phyloP scores from a whole-genome alignment of 1,139 yeast species.

The Saccharomyces hybrid region DNA sequence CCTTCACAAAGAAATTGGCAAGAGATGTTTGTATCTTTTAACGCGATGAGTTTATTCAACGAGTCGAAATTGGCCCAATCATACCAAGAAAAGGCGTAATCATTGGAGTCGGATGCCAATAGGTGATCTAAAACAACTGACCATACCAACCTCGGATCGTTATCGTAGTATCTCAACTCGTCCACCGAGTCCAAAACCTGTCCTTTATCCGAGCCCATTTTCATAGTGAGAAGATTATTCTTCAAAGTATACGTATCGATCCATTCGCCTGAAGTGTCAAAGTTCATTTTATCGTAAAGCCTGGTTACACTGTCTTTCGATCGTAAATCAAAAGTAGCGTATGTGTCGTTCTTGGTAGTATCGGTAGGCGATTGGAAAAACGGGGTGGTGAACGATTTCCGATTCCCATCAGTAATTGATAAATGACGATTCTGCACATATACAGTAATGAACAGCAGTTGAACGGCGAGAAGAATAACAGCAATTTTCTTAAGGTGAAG shows the following conservation, averaged over 20 bases:
- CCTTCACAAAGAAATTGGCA: background rate
- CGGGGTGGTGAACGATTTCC: background rate
- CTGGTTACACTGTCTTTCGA: background rate
- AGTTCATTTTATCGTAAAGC: constrained; percentile 19
- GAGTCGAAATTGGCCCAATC: constrained; percentile 24
- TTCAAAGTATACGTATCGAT: constrained; percentile 16
- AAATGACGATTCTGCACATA: background rate
- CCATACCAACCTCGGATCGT: constrained; percentile 25
- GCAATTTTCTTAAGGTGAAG: background rate
- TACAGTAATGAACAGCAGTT: background rate
- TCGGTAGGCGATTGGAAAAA: background rate
- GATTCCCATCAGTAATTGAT: background rate
- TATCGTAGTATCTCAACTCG: constrained; percentile 19
- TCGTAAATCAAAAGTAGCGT: background rate
- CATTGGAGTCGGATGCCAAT: constrained; percentile 2
- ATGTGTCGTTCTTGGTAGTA: background rate
- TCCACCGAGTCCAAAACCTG: constrained; percentile 10
- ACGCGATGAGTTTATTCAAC: constrained; percentile 16
- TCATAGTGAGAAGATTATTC: constrained; percentile 14
- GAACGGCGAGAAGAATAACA: background rate
- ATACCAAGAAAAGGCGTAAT: constrained; percentile 24
- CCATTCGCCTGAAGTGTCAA: constrained; percentile 15
- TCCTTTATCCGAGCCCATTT: constrained; percentile 14
- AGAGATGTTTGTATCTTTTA: constrained; percentile 2
- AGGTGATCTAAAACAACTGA: constrained; percentile 15